These are phyloP conservation scores for apple (Malus domestica) DNA, from an alignment of 306 rosid species.

Conservation along the genomic window ASM211411v1 NC_041799.1:1293501-1294000, in stretches of 20 bases:
- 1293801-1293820: neutral
- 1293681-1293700: slow-evolving; percentile 83
- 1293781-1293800: neutral
- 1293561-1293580: neutral
- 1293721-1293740: neutral
- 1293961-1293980: neutral
- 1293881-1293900: neutral
- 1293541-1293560: slow-evolving; percentile 32
- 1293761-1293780: neutral
- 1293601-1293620: slow-evolving; percentile 92
- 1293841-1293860: neutral
- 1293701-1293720: slow-evolving; percentile 7
- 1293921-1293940: neutral
- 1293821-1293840: neutral
- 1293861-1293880: neutral
- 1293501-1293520: neutral
- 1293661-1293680: slow-evolving; percentile 94
- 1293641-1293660: slow-evolving; percentile 68
- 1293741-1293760: neutral
- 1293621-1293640: slow-evolving; percentile 81
- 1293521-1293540: neutral
- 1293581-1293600: slow-evolving; percentile 94
- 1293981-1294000: neutral
- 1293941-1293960: neutral
- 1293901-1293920: neutral